phyloP scores from a whole-genome alignment of 1,284 basidiomycete species.

The Naganishia sp. region DNA sequence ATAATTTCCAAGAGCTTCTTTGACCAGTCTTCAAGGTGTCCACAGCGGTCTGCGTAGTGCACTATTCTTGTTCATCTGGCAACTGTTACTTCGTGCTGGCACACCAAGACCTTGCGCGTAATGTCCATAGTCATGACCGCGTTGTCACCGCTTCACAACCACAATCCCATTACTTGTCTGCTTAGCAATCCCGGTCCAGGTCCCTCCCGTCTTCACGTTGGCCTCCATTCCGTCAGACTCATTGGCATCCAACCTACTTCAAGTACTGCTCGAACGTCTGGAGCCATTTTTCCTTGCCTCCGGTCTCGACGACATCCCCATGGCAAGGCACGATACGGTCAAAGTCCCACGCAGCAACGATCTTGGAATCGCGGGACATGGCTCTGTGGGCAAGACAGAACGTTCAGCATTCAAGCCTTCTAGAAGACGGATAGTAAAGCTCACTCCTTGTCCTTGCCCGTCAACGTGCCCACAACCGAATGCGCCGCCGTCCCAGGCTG shows the following conservation, averaged over 20 bases:
- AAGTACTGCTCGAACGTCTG: constrained; percentile 49
- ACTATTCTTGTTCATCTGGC: too few relatives aligned
- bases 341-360: constrained; percentile 80
- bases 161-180: neutral
- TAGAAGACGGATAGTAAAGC: constrained; percentile 39
- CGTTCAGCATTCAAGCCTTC: constrained; percentile 1
- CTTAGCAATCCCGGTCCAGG: neutral
- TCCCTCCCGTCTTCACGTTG: neutral
- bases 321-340: constrained; percentile 89
- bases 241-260: constrained; percentile 4
- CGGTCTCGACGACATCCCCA: constrained; percentile 76
- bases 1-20: too few relatives aligned
- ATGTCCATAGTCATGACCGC: too few relatives aligned
- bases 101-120: too few relatives aligned
- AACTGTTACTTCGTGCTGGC: too few relatives aligned
- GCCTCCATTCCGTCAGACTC: neutral
- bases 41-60: too few relatives aligned
- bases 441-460: constrained; percentile 66
- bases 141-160: neutral
- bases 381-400: constrained; percentile 56
- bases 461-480: constrained; percentile 59
- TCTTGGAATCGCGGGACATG: constrained; percentile 70
- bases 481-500: constrained; percentile 66
- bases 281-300: constrained; percentile 70
- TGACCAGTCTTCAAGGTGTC: too few relatives aligned